Evolutionary conservation across 1,284 basidiomycete species (phyloP).

Genomic region (Singerocomus inundabilis): DNA sequence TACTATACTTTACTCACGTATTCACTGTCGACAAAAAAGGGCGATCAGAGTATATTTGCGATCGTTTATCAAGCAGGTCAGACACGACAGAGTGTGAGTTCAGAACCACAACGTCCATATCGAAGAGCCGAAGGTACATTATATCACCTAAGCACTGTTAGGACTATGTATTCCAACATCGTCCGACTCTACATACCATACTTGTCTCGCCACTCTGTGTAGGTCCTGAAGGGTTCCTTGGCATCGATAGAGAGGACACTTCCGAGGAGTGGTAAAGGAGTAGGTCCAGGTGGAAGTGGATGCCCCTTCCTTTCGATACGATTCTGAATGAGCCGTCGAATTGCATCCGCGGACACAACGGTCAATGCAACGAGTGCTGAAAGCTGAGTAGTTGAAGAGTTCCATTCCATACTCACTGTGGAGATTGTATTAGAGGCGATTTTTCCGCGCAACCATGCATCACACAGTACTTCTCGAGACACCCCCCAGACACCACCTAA

Average conservation of each 20-base stretch:
- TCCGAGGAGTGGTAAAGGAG: conserved; percentile 13
- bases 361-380: not conserved
- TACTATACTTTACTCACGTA: conserved; percentile 7
- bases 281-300: conserved; percentile 12
- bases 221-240: conserved; percentile 12
- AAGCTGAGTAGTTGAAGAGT: not conserved
- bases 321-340: not conserved
- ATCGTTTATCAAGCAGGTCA: conserved; percentile 19
- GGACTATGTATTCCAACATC: not conserved
- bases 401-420: too few relatives aligned
- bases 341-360: not conserved
- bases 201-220: conserved; percentile 6
- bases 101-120: conserved; percentile 12
- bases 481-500: too few relatives aligned
- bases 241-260: conserved; percentile 5
- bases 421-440: too few relatives aligned
- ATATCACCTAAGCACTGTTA: conserved; percentile 10
- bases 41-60: conserved; percentile 17
- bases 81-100: not conserved
- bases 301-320: not conserved
- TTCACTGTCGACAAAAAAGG: conserved; percentile 10
- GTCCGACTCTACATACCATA: conserved; percentile 9
- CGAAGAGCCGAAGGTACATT: conserved; percentile 12
- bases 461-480: too few relatives aligned
- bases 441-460: too few relatives aligned